phyloP scores from a whole-genome alignment of 257 asterid species.

The Solanum boliviense region DNA sequence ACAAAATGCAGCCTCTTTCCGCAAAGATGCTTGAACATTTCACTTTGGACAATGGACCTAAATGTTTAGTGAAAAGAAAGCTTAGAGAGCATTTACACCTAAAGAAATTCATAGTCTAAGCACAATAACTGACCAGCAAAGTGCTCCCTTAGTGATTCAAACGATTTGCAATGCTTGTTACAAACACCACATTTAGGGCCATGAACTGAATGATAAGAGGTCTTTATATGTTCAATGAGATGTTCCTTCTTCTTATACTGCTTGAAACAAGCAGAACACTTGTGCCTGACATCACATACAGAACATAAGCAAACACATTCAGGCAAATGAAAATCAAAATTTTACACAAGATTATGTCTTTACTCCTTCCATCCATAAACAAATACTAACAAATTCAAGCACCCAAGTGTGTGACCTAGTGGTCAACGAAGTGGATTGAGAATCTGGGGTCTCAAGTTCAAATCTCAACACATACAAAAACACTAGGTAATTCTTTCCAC shows the following conservation, averaged over 20 bases:
- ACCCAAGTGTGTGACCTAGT: too few species aligned
- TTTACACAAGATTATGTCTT: background rate
- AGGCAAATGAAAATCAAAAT: background rate
- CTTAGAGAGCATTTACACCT: background rate
- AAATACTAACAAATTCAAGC: background rate
- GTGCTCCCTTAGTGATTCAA: conserved; percentile 49
- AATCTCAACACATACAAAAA: background rate
- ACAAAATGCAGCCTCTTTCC: conserved; percentile 40
- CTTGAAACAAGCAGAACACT: conserved; percentile 49
- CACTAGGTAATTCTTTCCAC: background rate
- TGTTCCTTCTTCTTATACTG: conserved; percentile 51
- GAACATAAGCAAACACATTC: background rate
- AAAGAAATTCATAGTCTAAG: background rate
- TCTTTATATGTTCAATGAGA: conserved; percentile 39
- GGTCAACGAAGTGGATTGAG: background rate
- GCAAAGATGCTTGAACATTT: conserved; percentile 30
- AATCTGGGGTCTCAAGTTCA: background rate
- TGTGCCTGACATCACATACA: conserved; percentile 29
- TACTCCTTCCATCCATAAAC: background rate
- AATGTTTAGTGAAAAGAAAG: background rate
- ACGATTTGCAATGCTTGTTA: conserved; percentile 39
- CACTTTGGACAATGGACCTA: conserved; percentile 38
- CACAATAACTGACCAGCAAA: conserved; percentile 19
- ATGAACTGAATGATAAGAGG: conserved; percentile 37
- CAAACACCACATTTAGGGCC: conserved; percentile 47